Percentiles rank a stretch among this genome's conserved stretches.
These are phyloP conservation scores for Daedaleopsis sinensis DNA, from an alignment of 768 basidiomycete genomes.

Conservation along the genomic window DNA sequence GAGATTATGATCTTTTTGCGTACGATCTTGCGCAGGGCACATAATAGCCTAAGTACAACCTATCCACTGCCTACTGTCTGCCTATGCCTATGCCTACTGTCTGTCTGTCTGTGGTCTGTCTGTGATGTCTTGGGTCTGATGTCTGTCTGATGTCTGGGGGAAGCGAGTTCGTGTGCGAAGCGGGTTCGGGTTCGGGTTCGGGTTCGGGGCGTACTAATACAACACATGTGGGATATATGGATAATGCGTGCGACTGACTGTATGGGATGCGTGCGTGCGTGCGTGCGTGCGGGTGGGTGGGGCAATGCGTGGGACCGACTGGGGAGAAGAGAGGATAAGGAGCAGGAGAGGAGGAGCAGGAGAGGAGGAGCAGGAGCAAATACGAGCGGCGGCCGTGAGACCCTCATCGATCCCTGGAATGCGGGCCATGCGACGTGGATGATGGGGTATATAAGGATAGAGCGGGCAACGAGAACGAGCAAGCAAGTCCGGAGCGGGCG, in stretches of 20 bases:
- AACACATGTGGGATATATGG: neutral
- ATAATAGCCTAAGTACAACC: neutral
- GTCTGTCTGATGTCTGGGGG: no score
- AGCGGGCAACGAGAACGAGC: no score
- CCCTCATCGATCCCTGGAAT: neutral
- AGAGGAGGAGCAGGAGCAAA: neutral
- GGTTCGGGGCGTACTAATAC: neutral
- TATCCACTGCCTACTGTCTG: neutral
- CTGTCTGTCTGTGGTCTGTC: neutral
- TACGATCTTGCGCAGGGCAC: neutral
- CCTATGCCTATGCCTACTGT: neutral
- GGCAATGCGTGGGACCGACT: neutral
- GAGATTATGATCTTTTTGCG: neutral
- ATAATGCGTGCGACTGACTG: neutral
- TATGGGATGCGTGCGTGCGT: slow-evolving; percentile 1
- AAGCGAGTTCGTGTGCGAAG: neutral
- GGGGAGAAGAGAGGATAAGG: neutral
- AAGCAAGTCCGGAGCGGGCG: neutral
- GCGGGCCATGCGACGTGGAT: neutral
- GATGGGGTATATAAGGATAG: slow-evolving; percentile 2
- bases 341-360: neutral
- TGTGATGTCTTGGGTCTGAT: no score
- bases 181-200: no score
- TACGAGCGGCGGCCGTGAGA: neutral
- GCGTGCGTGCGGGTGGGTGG: no score